Evolutionary conservation across 2,329 filamentous ascomycete genomes (phyloP), one percentile per base, ranked within the genome.

Genomic region (Claviceps purpurea): DNA sequence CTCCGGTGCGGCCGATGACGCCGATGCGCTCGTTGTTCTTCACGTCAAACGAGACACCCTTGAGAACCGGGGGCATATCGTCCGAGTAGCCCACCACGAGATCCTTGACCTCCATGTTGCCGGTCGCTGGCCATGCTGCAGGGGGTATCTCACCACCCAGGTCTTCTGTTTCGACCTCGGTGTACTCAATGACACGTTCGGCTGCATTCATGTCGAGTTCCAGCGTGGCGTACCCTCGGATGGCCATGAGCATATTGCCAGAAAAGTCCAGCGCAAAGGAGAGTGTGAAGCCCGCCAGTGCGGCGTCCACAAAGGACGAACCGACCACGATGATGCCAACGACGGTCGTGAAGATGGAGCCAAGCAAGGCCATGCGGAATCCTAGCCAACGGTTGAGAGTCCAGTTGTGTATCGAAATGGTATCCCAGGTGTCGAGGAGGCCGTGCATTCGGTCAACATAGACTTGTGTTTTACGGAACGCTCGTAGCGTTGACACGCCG

Each of bases 191-290:
- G 26, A 91, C 79, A 34, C 87, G 75, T 66, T 91, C 87, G 0
- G 82, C 81, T 0, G 85, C 79, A 60, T 89, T 89, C 84, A 90
- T 89, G 60, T 87, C 80, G 4, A 90, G 70, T 62, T 91, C 87
- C 20, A 89, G 69, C 55, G 79, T 82, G 0, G 84, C 77, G 61
- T 87, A 88, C 52, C 81, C 71, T 1, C 84, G 74, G 40, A 89
- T 76, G 0, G 79, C 75, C 77, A 79, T 85, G 48, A 83, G 76
- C 51, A 89, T 77, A 7, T 74, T 73, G 16, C 67, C 67, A 0
- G 82, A 78, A 61, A 89, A 87, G 52, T 86, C 79, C 34, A 90
- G 71, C 0, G 85, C 79, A 64, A 90, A 90, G 2, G 79, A 79
- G 41, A 91, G 69, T 0, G 85, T 85, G 59, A 91, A 90, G 0